Conservation (phyloP, 768 basidiomycete species). For the Roridomyces roridus region DNA sequence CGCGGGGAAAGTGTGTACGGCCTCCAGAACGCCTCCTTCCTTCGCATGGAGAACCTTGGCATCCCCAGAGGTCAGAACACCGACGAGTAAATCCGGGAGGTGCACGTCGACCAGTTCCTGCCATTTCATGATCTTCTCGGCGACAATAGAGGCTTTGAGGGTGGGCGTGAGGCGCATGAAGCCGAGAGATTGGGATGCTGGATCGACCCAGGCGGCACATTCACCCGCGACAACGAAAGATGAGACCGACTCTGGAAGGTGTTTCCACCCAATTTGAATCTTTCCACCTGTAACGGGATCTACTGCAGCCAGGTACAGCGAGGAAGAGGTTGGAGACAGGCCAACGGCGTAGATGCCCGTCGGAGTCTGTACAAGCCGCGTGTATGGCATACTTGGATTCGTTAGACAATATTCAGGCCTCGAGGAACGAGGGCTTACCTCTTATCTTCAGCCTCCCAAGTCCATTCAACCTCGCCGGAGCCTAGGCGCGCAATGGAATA, state of each 20-base stretch:
- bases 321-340: constrained; percentile 57
- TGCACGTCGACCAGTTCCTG: constrained; percentile 66
- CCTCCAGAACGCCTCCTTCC: constrained; percentile 45
- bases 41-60: constrained; percentile 61
- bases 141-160: constrained; percentile 53
- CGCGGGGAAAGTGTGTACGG: constrained; percentile 60
- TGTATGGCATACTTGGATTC: constrained; percentile 62
- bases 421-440: constrained; percentile 49
- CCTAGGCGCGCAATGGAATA: constrained; percentile 62
- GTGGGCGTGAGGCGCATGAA: constrained; percentile 48
- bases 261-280: constrained; percentile 16
- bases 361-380: constrained; percentile 61
- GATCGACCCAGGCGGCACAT: constrained; percentile 16
- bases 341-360: constrained; percentile 65
- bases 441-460: constrained; percentile 73
- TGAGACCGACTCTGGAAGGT: constrained; percentile 16
- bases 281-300: constrained; percentile 43
- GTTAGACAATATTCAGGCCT: constrained; percentile 2
- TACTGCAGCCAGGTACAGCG: constrained; percentile 67
- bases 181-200: constrained; percentile 4
- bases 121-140: constrained; percentile 52
- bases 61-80: constrained; percentile 58
- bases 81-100: constrained; percentile 62
- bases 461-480: constrained; percentile 67
- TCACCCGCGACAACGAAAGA: constrained; percentile 15